Percentiles rank a stretch among this genome's conserved stretches.
These are phyloP conservation scores for Stephanodiscus minutulus DNA, from an alignment of 108 stramenopile genomes.

Conservation along the genomic window DNA sequence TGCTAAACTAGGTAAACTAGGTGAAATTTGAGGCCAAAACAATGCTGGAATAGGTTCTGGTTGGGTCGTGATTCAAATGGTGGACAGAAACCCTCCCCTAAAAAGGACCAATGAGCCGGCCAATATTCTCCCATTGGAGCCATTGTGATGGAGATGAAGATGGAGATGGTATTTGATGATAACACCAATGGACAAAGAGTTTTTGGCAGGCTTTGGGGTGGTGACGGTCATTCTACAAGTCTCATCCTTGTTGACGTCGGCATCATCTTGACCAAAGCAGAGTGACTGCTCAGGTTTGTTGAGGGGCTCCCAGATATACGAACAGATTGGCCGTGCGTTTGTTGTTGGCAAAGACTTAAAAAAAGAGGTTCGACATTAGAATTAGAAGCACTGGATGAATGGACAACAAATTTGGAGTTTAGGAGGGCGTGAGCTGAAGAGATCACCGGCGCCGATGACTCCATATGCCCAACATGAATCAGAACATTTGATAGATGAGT, in stretches of 20 bases:
- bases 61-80: background rate
- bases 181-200: background rate
- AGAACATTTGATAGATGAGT: no score
- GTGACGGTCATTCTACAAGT: background rate
- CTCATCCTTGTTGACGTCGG: background rate
- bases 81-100: background rate
- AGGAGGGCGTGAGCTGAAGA: no score
- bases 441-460: no score
- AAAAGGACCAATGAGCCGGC: background rate
- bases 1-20: no score
- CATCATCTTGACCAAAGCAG: background rate
- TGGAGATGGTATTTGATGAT: background rate
- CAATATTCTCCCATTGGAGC: background rate
- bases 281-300: background rate
- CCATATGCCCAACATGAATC: no score
- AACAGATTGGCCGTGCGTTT: background rate
- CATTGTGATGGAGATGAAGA: no score
- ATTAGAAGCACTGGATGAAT: background rate
- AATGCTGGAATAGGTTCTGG: no score
- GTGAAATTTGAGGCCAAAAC: no score
- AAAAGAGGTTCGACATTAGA: background rate
- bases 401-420: background rate
- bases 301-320: background rate
- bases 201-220: background rate
- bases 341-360: background rate